Conservation (phyloP, 768 basidiomycete genomes). For the Phaffia australis region DNA sequence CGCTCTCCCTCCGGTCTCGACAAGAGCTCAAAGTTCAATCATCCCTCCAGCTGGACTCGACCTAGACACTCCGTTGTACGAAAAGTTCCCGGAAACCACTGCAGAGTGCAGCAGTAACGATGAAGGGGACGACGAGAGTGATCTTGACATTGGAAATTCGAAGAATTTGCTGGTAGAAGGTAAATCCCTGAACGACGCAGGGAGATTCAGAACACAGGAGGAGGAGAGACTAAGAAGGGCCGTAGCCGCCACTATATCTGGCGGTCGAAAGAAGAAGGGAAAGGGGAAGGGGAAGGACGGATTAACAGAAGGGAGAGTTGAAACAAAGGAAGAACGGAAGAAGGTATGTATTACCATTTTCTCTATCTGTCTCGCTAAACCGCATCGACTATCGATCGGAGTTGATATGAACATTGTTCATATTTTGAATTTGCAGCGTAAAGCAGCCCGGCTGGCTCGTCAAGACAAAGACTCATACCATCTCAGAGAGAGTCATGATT, state of each 20-base stretch:
- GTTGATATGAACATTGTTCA: conserved; percentile 41
- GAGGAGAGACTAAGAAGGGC: conserved; percentile 31
- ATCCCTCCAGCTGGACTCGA: conserved; percentile 73
- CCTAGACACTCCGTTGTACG: conserved; percentile 67
- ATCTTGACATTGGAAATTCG: conserved; percentile 27
- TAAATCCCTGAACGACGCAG: conserved; percentile 29
- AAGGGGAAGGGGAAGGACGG: conserved; percentile 43
- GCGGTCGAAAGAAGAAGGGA: conserved; percentile 12
- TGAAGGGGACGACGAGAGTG: conserved; percentile 26
- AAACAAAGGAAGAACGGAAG: conserved; percentile 42
- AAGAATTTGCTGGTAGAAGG: conserved; percentile 37
- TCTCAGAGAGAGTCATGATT: conserved; percentile 41
- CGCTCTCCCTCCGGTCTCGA: conserved; percentile 75
- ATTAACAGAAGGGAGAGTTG: conserved; percentile 46
- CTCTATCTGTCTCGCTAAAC: not conserved
- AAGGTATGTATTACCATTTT: conserved; percentile 35
- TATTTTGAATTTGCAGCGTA: conserved; percentile 45
- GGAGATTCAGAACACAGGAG: conserved; percentile 36
- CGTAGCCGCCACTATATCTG: conserved; percentile 6
- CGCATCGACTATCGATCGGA: not conserved
- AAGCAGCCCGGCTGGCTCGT: conserved; percentile 62
- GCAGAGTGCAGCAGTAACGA: conserved; percentile 18
- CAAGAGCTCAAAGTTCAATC: conserved; percentile 67
- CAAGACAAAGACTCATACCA: conserved; percentile 85
- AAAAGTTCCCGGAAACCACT: conserved; percentile 6